Evolutionary conservation across 2,329 filamentous ascomycete species (phyloP).

Genomic region (Blastomyces gilchristii): DNA sequence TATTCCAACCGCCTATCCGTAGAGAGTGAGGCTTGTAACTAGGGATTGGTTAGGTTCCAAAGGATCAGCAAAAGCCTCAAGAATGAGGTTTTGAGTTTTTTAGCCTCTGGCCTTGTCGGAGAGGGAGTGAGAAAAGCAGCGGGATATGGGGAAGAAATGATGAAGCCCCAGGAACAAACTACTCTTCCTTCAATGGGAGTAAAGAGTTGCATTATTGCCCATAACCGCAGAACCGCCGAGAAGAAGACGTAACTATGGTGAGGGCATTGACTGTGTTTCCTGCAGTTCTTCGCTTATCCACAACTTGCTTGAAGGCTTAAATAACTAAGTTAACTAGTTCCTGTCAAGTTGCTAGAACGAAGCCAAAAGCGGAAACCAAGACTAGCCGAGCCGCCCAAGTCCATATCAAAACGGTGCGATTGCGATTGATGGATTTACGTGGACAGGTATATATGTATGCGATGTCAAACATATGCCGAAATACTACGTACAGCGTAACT

Average conservation of each 20-base stretch:
- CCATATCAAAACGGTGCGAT: not conserved
- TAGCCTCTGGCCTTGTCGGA: not conserved
- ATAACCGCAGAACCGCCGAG: no score
- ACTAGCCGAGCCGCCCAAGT: no score
- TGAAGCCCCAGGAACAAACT: not conserved
- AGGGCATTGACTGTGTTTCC: not conserved
- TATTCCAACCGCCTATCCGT: not conserved
- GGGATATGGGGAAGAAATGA: not conserved
- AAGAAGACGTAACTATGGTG: not conserved
- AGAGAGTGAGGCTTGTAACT: not conserved
- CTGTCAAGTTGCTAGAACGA: not conserved
- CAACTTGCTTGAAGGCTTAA: no score
- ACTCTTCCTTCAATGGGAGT: not conserved
- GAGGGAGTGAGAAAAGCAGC: not conserved
- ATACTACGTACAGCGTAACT: no score
- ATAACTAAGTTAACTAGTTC: no score
- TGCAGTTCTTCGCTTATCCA: no score
- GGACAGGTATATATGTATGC: not conserved
- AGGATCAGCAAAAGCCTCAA: not conserved
- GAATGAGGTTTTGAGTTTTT: not conserved
- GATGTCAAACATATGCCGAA: not conserved
- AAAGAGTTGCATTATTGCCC: not conserved
- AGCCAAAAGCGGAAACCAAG: not conserved
- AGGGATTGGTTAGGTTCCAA: not conserved
- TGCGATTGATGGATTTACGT: not conserved